Evolutionary conservation across 768 basidiomycete species (phyloP), one percentile per base, ranked within the genome.

Genomic region (Mycena chlorophos): DNA sequence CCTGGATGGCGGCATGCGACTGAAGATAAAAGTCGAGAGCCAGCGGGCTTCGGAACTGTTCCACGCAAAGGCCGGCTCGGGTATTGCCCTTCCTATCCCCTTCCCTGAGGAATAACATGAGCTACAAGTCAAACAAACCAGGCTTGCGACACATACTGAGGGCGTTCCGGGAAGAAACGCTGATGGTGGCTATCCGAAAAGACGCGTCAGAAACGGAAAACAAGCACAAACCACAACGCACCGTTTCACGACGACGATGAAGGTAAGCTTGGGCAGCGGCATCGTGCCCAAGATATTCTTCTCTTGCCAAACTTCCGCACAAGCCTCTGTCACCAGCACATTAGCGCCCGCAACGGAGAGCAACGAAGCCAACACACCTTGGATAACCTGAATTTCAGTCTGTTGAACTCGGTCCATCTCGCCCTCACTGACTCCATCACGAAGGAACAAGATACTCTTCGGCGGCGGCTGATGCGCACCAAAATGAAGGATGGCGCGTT

Each of bases 221-320:
- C 29, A 28, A 39, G 49, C 29, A 5, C 23, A 49, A 14, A 22
- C 25, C 50, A 37, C 2, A 26, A 22, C 6, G n/a, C 26, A 74
- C 78, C 78, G 70, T 65, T 88, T 88, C 1, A 81, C 82, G 5
- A 88, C 87, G 17, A 86, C 74, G 14, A 88, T 77, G 60, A 79
- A 86, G 0, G 80, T 78, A 0, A 88, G 19, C 1, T 66, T 69
- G 0, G 84, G 83, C 53, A 69, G 67, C 0, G 63, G 58, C n/a
- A n/a, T n/a, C n/a, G n/a, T n/a, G 5, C 16, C 23, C 12, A 51
- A 4, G 0, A 29, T 34, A 1, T 63, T 8, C 0, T 48, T 55
- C 25, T 58, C 60, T 12, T 25, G 16, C 61, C 65, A 69, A 0
- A 66, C 37, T 17, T 62, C 60, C 4, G 50, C 23, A 27, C 66